These are phyloP conservation scores for Knoxdaviesia capensis DNA, from an alignment of 2,329 filamentous ascomycete species.

Conservation along the genomic window DNA sequence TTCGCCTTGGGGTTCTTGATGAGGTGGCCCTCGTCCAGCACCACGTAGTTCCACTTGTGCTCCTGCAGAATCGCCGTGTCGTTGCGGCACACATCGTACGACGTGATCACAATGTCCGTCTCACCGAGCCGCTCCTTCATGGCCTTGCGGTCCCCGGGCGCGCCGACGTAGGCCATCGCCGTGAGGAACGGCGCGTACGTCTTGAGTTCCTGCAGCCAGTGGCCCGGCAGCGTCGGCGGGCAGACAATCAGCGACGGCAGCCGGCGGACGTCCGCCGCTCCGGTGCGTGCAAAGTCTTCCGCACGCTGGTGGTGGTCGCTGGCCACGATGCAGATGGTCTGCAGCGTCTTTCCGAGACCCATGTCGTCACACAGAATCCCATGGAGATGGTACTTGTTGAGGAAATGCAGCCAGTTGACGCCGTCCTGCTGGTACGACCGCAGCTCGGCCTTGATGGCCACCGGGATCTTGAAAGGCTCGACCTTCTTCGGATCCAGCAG, in stretches of 20 bases:
- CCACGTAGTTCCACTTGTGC: conserved; percentile 91
- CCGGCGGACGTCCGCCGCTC: conserved; percentile 54
- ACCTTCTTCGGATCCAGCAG: conserved; percentile 95
- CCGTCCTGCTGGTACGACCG: conserved; percentile 97
- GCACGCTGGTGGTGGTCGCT: conserved; percentile 90
- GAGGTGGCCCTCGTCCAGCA: conserved; percentile 89
- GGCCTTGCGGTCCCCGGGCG: conserved; percentile 58
- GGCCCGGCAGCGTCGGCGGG: conserved; percentile 84
- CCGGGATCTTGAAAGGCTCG: conserved; percentile 79
- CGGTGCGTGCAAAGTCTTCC: conserved; percentile 72
- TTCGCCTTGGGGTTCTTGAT: conserved; percentile 99
- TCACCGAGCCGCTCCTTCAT: conserved; percentile 49
- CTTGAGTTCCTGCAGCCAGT: conserved; percentile 97
- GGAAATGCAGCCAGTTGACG: conserved; percentile 95
- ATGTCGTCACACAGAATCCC: conserved; percentile 98
- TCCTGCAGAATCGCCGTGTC: conserved; percentile 70
- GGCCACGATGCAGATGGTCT: conserved; percentile 93
- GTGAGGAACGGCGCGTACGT: conserved; percentile 88
- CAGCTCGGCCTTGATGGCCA: conserved; percentile 90
- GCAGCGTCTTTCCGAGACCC: conserved; percentile 93
- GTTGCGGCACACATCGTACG: conserved; percentile 94
- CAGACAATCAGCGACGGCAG: conserved; percentile 89
- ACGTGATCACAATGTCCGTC: conserved; percentile 89
- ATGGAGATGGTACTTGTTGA: conserved; percentile 94
- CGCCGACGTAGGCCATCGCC: conserved; percentile 78